Evolutionary conservation across 805 yeast species (phyloP).

Genomic region (Ogataea saltuana): DNA sequence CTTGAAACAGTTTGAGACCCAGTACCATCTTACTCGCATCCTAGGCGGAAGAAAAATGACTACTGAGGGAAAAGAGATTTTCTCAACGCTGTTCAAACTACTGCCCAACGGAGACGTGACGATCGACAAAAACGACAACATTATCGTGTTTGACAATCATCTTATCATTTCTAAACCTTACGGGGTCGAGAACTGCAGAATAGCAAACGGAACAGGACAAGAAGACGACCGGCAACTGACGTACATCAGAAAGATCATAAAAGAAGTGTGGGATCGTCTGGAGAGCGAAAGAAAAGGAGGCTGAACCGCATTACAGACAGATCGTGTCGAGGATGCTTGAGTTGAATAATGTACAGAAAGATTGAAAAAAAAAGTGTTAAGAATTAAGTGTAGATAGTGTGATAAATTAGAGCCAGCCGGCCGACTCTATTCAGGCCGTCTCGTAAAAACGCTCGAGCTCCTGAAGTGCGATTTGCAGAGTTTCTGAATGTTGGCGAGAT

Average conservation of each 20-base stretch:
- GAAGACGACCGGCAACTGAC: conserved; percentile 31
- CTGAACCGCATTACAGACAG: no score
- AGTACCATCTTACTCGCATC: conserved; percentile 26
- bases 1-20: conserved; percentile 24
- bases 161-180: conserved; percentile 43
- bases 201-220: conserved; percentile 26
- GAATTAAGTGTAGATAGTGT: not conserved
- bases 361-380: not conserved
- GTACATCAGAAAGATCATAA: conserved; percentile 48
- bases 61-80: conserved; percentile 32
- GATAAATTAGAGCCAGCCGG: conserved; percentile 3
- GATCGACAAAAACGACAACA: conserved; percentile 37
- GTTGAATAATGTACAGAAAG: conserved; percentile 10
- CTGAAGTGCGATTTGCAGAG: conserved; percentile 3
- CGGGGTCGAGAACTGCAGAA: conserved; percentile 34
- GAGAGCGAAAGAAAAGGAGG: conserved; percentile 55
- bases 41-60: conserved; percentile 26
- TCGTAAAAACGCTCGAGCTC: conserved; percentile 3
- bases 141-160: conserved; percentile 39
- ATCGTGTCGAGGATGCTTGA: not conserved
- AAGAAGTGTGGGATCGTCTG: conserved; percentile 48
- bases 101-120: conserved; percentile 37
- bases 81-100: conserved; percentile 27
- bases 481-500: conserved; percentile 2
- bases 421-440: conserved; percentile 4